Evolutionary conservation across 805 yeast species (phyloP), one percentile per base, ranked within the genome.

Genomic region (Pichia nanzhaoensis): DNA sequence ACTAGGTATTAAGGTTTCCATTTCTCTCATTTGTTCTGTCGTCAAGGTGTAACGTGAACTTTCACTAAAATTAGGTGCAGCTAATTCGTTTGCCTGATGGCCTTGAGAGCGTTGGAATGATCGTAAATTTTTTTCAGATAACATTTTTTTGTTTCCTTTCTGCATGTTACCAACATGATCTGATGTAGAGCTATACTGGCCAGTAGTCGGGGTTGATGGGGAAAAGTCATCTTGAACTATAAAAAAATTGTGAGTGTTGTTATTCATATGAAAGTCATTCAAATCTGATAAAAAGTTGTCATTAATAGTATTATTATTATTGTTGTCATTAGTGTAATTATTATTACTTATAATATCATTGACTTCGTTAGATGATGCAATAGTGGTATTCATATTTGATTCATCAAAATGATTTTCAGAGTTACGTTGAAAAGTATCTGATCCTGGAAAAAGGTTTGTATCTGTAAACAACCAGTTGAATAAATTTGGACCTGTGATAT

Each of bases 401-500:
- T 37, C 36, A 4, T 38, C 37, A 16, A 44, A 44, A 32, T 41
- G 36, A 21, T 30, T 44, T 24, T 40, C 43, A 12, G 41, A 14
- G 27, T 30, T 32, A 17, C 27, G 24, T 20, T 27, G 20, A 13
- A 41, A 24, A 5, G 27, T 16, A 20, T 24, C 37, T 17, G 20
- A 10, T 17, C 31, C 31, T 13, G 41, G 20, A n/a, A 27, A 5
- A 8, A 32, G 12, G 14, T 19, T 30, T 12, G 51, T 48, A 12
- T 61, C 65, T 20, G 53, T 53, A 37, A 61, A 59, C 12, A 61
- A 48, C 66, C 66, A 61, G 38, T 47, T 55, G 19, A 61, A 45
- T 20, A 61, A 44, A 36, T 51, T 40, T 12, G 47, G 46, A 3
- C 40, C 21, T 19, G 39, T 22, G 18, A 33, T 34, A 18, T 28